phyloP scores from a whole-genome alignment of 768 basidiomycete genomes.

The Mycena amicta region DNA sequence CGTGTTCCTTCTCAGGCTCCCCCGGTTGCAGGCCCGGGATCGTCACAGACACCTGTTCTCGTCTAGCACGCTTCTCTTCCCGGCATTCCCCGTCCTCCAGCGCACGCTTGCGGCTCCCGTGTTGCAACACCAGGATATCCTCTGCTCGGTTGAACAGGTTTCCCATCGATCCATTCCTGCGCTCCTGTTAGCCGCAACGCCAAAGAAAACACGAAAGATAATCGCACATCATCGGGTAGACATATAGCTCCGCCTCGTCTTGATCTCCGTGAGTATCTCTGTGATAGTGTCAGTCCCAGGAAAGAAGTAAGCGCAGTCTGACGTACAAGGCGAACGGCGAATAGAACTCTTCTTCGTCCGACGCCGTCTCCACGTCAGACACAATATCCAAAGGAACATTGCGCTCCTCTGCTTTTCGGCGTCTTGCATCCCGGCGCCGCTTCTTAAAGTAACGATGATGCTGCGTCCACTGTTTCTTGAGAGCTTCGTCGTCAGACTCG shows the following conservation, averaged over 20 bases:
- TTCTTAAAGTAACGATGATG: background rate
- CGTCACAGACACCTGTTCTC: background rate
- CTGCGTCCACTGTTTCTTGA: constrained; percentile 3
- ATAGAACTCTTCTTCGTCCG: constrained; percentile 13
- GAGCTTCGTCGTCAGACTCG: constrained; percentile 11
- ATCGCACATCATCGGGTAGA: constrained; percentile 7
- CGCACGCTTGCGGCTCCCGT: background rate
- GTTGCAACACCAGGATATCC: background rate
- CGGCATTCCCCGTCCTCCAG: background rate
- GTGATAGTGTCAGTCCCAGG: background rate
- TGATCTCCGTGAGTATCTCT: constrained; percentile 6
- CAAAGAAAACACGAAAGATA: background rate
- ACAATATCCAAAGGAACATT: constrained; percentile 4
- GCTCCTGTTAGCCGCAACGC: background rate
- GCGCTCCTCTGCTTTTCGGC: constrained; percentile 5
- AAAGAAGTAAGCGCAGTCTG: background rate
- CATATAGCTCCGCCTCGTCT: constrained; percentile 7
- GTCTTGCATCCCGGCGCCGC: background rate
- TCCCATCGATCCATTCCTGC: background rate
- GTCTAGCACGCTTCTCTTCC: background rate
- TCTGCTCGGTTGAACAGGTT: background rate
- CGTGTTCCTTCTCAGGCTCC: background rate
- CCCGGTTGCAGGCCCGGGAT: background rate
- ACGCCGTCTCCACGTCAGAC: constrained; percentile 3
- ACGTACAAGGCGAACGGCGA: background rate